Evolutionary conservation across 2,329 filamentous ascomycete species (phyloP).

Genomic region (Boeremia exigua): DNA sequence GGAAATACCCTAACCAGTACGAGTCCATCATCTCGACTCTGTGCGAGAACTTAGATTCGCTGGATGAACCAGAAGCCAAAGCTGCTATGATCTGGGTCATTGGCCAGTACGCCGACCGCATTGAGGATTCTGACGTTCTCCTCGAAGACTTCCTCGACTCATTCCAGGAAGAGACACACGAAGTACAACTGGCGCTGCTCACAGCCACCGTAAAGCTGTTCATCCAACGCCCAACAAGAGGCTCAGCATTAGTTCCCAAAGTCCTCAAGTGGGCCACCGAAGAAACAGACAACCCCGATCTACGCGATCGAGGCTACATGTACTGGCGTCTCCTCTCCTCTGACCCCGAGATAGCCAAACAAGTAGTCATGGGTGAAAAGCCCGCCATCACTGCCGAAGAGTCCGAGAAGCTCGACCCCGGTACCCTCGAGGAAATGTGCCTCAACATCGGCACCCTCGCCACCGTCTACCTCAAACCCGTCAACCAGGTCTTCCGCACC

Average conservation of each 20-base stretch:
- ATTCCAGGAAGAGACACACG: constrained; percentile 91
- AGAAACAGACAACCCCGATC: constrained; percentile 97
- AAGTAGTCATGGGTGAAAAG: constrained; percentile 96
- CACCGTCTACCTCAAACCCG: constrained; percentile 96
- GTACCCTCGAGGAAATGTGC: constrained; percentile 95
- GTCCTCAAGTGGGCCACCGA: constrained; percentile 99
- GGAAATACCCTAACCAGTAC: constrained; percentile 98
- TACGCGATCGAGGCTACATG: constrained; percentile 97
- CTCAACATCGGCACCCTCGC: constrained; percentile 94
- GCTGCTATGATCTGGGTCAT: constrained; percentile 99
- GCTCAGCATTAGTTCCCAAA: constrained; percentile 88
- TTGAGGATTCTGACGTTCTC: constrained; percentile 93
- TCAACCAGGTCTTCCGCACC: constrained; percentile 93
- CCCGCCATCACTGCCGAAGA: constrained; percentile 90
- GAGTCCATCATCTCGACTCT: constrained; percentile 96
- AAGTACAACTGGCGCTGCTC: constrained; percentile 91
- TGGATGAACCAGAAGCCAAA: constrained; percentile 97
- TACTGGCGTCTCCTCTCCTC: constrained; percentile 97
- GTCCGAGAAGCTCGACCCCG: constrained; percentile 88
- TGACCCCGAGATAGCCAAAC: constrained; percentile 83
- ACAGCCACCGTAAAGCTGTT: constrained; percentile 98
- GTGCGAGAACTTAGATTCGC: constrained; percentile 92
- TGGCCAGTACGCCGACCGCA: constrained; percentile 94
- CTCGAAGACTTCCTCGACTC: constrained; percentile 94
- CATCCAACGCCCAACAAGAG: constrained; percentile 94